These are phyloP conservation scores for Fusarium caatingaense DNA, from an alignment of 2,329 filamentous ascomycete species.

Conservation along the genomic window DNA sequence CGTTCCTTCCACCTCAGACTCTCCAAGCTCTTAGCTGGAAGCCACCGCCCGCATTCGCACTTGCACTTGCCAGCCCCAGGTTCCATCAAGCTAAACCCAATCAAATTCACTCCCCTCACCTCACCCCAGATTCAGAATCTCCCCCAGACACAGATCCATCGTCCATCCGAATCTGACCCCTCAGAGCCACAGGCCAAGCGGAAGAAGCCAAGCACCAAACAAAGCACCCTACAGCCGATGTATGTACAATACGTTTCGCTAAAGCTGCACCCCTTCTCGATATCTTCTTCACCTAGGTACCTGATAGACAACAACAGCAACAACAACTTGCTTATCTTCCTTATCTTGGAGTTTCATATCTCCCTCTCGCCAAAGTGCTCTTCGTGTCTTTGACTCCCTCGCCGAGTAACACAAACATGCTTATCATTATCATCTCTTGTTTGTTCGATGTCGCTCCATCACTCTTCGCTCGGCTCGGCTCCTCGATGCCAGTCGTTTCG, in stretches of 20 bases:
- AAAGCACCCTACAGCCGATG: not conserved
- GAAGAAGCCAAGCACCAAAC: not conserved
- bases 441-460: not conserved
- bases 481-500: slow-evolving; percentile 11
- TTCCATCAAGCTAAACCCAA: slow-evolving; percentile 6
- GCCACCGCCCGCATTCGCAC: slow-evolving; percentile 21
- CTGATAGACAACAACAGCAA: slow-evolving; percentile 14
- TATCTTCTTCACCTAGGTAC: not conserved
- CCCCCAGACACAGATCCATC: slow-evolving; percentile 25
- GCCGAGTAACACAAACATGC: slow-evolving; percentile 22
- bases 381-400: slow-evolving; percentile 30
- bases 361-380: not conserved
- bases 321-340: slow-evolving; percentile 27
- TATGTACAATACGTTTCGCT: slow-evolving; percentile 16
- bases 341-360: slow-evolving; percentile 29
- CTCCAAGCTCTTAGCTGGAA: slow-evolving; percentile 13
- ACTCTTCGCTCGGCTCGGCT: slow-evolving; percentile 1
- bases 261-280: slow-evolving; percentile 22
- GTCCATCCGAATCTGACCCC: slow-evolving; percentile 1
- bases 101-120: slow-evolving; percentile 12
- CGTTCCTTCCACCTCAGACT: not conserved
- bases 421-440: slow-evolving; percentile 21
- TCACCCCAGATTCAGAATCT: slow-evolving; percentile 32
- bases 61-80: slow-evolving; percentile 3
- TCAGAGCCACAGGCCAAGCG: not conserved